Evolutionary conservation across 129 eudicot species (phyloP).

Genomic region (Artemisia annua): DNA sequence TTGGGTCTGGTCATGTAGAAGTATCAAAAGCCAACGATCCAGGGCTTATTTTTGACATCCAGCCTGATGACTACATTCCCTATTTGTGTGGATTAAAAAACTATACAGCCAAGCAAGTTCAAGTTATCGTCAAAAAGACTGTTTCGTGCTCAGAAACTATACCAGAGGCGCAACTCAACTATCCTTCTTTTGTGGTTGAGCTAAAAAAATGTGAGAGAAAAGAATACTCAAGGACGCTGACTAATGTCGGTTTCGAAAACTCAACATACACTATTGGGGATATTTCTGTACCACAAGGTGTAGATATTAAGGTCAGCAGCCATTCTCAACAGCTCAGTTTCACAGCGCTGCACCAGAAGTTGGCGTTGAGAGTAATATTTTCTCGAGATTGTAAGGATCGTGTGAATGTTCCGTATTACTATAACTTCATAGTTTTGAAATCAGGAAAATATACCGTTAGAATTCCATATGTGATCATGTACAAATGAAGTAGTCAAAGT

Average conservation of each 20-base stretch:
- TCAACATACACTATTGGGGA: neutral
- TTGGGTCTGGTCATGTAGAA: too few relatives aligned
- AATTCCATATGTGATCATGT: neutral
- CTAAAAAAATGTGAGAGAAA: neutral
- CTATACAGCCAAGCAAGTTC: too few relatives aligned
- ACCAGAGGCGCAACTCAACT: too few relatives aligned
- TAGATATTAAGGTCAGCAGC: neutral
- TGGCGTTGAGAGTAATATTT: neutral
- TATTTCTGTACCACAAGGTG: neutral
- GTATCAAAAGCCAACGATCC: too few relatives aligned
- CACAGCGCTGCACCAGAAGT: slow-evolving; percentile 1
- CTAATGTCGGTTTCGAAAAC: neutral
- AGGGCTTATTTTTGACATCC: too few relatives aligned
- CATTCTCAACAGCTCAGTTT: neutral
- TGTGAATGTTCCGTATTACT: neutral
- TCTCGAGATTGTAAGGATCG: neutral
- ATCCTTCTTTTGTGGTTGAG: neutral
- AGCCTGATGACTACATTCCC: too few relatives aligned
- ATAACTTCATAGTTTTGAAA: neutral
- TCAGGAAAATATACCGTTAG: neutral
- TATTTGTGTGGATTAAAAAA: too few relatives aligned
- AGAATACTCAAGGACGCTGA: neutral
- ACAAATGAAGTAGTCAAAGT: neutral
- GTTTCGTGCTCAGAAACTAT: too few relatives aligned
- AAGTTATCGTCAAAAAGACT: too few relatives aligned